A percentile compares a stretch with the other conserved stretches of the same genome.
Evolutionary conservation across 345 rosid species (phyloP).

Genomic region (Rhodamnia argentea): DNA sequence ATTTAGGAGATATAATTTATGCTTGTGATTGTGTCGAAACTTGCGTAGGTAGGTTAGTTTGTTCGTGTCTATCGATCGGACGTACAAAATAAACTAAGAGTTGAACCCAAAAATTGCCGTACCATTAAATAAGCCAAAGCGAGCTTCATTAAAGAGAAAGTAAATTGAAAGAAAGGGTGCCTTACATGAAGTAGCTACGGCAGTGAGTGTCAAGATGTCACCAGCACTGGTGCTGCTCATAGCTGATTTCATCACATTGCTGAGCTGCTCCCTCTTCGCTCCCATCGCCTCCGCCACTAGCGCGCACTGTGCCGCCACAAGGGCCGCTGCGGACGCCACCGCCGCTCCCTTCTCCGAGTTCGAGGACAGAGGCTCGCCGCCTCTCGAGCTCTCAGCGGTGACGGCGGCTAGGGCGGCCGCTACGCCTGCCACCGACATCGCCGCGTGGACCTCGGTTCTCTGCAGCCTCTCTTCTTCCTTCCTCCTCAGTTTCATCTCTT

Average conservation of each 20-base stretch:
- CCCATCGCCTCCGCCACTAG: slow-evolving; percentile 85
- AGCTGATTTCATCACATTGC: slow-evolving; percentile 57
- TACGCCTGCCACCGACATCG: slow-evolving; percentile 72
- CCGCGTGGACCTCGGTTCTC: slow-evolving; percentile 88
- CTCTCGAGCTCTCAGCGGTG: slow-evolving; percentile 48
- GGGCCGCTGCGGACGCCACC: slow-evolving; percentile 80
- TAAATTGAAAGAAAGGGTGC: background rate
- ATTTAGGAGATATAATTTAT: background rate
- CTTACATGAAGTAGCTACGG: slow-evolving; percentile 86
- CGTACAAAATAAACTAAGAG: background rate
- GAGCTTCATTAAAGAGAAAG: background rate
- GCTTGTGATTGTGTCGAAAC: background rate
- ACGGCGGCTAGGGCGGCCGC: slow-evolving; percentile 85
- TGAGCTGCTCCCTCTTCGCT: slow-evolving; percentile 65
- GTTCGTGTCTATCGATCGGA: background rate
- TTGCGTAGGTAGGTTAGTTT: background rate
- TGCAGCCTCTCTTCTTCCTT: slow-evolving; percentile 74
- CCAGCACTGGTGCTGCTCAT: slow-evolving; percentile 57
- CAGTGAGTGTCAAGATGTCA: slow-evolving; percentile 82
- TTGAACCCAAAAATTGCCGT: background rate
- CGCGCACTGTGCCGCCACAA: slow-evolving; percentile 82
- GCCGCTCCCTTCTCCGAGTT: slow-evolving; percentile 43
- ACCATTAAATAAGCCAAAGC: background rate
- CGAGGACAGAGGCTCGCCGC: slow-evolving; percentile 1
- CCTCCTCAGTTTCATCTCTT: slow-evolving; percentile 60